phyloP scores from a whole-genome alignment of 345 rosid genomes.

The Eucalyptus curtisii region DNA sequence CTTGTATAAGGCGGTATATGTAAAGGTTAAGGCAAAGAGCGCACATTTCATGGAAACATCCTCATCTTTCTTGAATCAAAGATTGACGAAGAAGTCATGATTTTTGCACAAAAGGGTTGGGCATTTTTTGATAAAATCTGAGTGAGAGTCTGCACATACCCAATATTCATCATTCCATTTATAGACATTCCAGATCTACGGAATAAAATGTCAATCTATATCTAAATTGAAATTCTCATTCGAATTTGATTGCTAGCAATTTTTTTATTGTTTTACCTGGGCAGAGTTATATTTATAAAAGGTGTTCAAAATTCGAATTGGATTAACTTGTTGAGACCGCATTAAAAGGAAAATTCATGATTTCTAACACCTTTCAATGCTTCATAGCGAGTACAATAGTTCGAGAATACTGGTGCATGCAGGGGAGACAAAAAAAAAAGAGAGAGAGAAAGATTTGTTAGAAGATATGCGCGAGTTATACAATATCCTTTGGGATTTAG shows the following conservation, averaged over 20 bases:
- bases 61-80: too few relatives aligned
- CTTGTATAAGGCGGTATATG: too few relatives aligned
- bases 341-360: not conserved
- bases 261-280: not conserved
- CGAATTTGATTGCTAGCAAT: rapidly evolving
- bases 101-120: too few relatives aligned
- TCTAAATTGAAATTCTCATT: not conserved
- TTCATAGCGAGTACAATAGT: not conserved
- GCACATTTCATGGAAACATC: too few relatives aligned
- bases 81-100: too few relatives aligned
- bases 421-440: not conserved
- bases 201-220: not conserved
- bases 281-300: not conserved
- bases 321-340: not conserved
- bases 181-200: not conserved
- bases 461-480: too few relatives aligned
- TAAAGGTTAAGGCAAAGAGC: too few relatives aligned
- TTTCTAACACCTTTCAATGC: not conserved
- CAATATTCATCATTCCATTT: not conserved
- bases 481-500: too few relatives aligned
- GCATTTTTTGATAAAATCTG: too few relatives aligned
- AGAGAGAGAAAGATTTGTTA: too few relatives aligned
- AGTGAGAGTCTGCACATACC: too few relatives aligned
- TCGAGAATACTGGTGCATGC: not conserved
- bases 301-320: not conserved